Conservation (phyloP, 2,329 filamentous ascomycete species). For the Teratosphaeria nubilosa region DNA sequence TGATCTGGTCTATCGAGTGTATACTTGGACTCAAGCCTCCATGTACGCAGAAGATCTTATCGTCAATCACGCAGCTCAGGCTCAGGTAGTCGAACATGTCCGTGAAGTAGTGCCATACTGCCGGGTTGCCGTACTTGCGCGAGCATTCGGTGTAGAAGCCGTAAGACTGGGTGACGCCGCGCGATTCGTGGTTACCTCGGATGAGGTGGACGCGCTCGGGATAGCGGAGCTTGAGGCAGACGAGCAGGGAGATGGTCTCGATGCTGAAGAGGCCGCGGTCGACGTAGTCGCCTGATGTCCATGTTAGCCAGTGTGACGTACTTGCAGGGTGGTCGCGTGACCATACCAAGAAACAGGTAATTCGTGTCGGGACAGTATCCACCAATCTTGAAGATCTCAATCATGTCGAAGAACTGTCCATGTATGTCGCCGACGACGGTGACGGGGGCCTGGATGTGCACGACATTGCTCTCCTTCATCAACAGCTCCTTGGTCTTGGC, state of each 20-base stretch:
- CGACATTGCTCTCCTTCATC: constrained; percentile 99
- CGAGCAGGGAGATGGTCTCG: constrained; percentile 93
- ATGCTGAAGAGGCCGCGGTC: constrained; percentile 98
- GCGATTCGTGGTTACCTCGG: constrained; percentile 93
- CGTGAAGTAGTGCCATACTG: constrained; percentile 99
- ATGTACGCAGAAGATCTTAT: constrained; percentile 98
- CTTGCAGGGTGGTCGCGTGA: constrained; percentile 12
- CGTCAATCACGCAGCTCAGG: constrained; percentile 92
- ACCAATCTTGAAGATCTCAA: constrained; percentile 98
- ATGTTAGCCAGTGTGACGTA: background rate
- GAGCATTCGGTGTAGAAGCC: constrained; percentile 98
- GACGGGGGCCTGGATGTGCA: constrained; percentile 88
- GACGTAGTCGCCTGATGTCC: constrained; percentile 52
- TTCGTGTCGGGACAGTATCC: constrained; percentile 97
- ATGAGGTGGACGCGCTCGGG: constrained; percentile 92
- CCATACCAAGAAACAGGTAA: constrained; percentile 83
- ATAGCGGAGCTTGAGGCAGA: constrained; percentile 95
- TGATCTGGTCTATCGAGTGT: constrained; percentile 98
- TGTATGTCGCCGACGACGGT: constrained; percentile 98
- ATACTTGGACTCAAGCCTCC: constrained; percentile 66
- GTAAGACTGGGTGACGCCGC: constrained; percentile 96
- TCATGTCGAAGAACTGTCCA: constrained; percentile 96
- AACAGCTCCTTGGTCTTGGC: constrained; percentile 97
- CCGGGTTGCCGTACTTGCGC: constrained; percentile 95
- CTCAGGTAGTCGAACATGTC: constrained; percentile 99